These are phyloP conservation scores for Austroboletus niveus DNA, from an alignment of 1,284 basidiomycete species.

Conservation along the genomic window DNA sequence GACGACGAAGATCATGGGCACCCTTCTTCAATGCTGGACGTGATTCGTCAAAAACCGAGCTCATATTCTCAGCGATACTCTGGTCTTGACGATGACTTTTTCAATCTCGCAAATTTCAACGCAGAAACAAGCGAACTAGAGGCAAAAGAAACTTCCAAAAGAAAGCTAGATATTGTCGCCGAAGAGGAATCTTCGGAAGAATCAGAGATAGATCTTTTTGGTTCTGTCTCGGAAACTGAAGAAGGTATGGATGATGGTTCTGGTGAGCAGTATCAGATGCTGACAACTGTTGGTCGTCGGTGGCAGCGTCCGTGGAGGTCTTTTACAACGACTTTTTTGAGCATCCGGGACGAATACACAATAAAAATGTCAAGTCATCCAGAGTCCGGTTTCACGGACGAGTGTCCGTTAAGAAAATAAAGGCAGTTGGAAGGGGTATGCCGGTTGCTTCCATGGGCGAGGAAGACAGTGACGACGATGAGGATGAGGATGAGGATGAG, in stretches of 20 bases:
- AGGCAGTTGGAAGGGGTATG: slow-evolving; percentile 60
- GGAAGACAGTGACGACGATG: slow-evolving; percentile 36
- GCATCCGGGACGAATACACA: slow-evolving; percentile 38
- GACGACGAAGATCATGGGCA: slow-evolving; percentile 25
- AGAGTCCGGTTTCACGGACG: slow-evolving; percentile 79
- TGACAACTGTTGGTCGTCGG: background rate
- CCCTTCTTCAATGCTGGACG: slow-evolving; percentile 32
- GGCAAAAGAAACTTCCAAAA: slow-evolving; percentile 60
- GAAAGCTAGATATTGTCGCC: slow-evolving; percentile 53
- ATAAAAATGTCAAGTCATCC: slow-evolving; percentile 21
- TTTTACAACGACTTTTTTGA: slow-evolving; percentile 77
- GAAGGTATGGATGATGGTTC: slow-evolving; percentile 37
- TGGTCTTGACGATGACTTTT: slow-evolving; percentile 91
- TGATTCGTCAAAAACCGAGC: slow-evolving; percentile 19
- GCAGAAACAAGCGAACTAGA: slow-evolving; percentile 82
- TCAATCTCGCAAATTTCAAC: slow-evolving; percentile 89
- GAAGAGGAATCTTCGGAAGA: slow-evolving; percentile 54
- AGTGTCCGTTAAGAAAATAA: slow-evolving; percentile 78
- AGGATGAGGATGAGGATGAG: slow-evolving; percentile 31
- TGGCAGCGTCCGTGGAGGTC: slow-evolving; percentile 41
- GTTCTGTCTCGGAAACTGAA: slow-evolving; percentile 40
- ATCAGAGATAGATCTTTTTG: slow-evolving; percentile 70
- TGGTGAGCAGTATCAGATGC: slow-evolving; percentile 37
- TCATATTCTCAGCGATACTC: slow-evolving; percentile 41
- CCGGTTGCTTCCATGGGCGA: slow-evolving; percentile 45